Conservation (phyloP, 129 eudicot genomes). For the Flaveria robusta region DNA sequence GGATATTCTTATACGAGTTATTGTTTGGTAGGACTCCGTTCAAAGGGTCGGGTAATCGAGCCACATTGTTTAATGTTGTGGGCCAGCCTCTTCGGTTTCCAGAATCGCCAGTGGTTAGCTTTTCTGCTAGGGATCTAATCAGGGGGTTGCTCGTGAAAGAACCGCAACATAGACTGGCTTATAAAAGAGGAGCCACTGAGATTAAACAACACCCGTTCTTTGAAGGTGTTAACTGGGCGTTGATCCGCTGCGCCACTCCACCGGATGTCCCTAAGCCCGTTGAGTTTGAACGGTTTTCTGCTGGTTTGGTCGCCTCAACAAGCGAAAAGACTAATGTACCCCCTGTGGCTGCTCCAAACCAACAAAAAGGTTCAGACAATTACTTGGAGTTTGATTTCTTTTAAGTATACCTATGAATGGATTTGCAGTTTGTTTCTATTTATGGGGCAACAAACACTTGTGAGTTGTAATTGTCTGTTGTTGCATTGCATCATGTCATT, state of each 20-base stretch:
- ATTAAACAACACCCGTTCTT: conserved; percentile 84
- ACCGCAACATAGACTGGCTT: conserved; percentile 75
- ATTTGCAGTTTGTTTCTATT: conserved; percentile 27
- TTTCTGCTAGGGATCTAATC: conserved; percentile 72
- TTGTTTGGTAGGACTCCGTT: conserved; percentile 81
- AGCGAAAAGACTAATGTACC: conserved; percentile 45
- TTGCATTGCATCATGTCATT: conserved; percentile 35
- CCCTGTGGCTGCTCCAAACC: conserved; percentile 42
- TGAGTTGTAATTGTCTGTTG: conserved; percentile 34
- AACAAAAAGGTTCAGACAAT: conserved; percentile 55
- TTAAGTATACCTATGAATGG: conserved; percentile 26
- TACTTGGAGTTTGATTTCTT: conserved; percentile 77
- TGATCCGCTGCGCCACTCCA: conserved; percentile 73
- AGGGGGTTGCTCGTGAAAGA: conserved; percentile 78
- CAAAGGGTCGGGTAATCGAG: conserved; percentile 86
- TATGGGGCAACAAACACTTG: conserved; percentile 31
- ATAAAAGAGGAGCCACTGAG: conserved; percentile 82
- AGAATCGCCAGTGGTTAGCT: conserved; percentile 68
- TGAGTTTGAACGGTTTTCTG: conserved; percentile 47
- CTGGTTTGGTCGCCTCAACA: conserved; percentile 33
- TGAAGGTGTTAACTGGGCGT: conserved; percentile 88
- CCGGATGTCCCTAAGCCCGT: conserved; percentile 71
- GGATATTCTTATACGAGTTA: conserved; percentile 71
- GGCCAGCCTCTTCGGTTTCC: conserved; percentile 80
- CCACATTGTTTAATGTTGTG: conserved; percentile 77